Conservation (phyloP, 2,329 filamentous ascomycete species). For the Nemania abortiva region DNA sequence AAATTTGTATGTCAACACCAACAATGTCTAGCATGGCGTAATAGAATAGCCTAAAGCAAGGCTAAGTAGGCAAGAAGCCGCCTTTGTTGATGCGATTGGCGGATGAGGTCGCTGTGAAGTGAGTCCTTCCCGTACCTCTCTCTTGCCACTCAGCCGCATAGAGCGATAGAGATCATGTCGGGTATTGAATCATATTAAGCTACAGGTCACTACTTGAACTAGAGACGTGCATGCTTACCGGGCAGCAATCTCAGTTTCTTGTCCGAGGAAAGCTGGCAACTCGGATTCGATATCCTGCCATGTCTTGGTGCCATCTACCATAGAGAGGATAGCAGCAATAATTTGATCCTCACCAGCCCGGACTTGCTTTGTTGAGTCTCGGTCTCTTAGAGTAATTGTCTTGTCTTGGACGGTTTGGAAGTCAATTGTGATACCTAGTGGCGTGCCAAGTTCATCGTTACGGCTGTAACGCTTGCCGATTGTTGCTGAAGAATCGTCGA, state of each 20-base stretch:
- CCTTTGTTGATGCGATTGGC: background rate
- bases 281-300: slow-evolving; percentile 79
- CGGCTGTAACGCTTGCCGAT: slow-evolving; percentile 96
- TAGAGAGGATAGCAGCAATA: slow-evolving; percentile 72
- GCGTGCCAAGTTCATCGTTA: slow-evolving; percentile 95
- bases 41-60: background rate
- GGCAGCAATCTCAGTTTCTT: slow-evolving; percentile 66
- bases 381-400: slow-evolving; percentile 87
- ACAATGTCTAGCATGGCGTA: background rate
- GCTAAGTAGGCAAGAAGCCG: background rate
- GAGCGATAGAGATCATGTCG: background rate
- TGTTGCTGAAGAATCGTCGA: slow-evolving; percentile 90
- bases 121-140: background rate
- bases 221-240: slow-evolving; percentile 17
- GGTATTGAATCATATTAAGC: background rate
- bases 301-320: slow-evolving; percentile 64
- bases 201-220: background rate
- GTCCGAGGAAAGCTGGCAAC: slow-evolving; percentile 86
- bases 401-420: slow-evolving; percentile 94
- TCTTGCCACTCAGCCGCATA: background rate
- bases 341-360: slow-evolving; percentile 85
- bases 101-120: background rate
- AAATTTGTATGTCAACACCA: background rate
- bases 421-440: slow-evolving; percentile 92
- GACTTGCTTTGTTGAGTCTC: slow-evolving; percentile 91